These are phyloP conservation scores for Beauveria bassiana DNA, from an alignment of 2,329 filamentous ascomycete species.

Conservation along the genomic window DNA sequence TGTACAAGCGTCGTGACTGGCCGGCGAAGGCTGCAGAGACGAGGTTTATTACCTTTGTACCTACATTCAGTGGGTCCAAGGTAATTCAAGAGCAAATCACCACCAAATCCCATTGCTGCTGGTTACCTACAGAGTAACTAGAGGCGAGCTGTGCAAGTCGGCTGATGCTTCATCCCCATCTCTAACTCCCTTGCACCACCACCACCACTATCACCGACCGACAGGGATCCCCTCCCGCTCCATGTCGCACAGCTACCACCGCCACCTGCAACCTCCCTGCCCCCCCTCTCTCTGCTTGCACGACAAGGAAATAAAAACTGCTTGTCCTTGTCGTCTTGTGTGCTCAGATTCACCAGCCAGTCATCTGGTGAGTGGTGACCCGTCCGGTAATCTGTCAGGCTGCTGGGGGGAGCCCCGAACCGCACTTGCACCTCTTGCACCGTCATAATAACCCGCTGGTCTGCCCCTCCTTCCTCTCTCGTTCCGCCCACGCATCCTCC, in stretches of 20 bases:
- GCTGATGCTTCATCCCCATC: no score
- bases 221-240: conserved; percentile 10
- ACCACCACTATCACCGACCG: background rate
- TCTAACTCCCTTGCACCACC: background rate
- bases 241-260: conserved; percentile 3
- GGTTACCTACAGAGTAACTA: no score
- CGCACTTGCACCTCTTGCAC: background rate
- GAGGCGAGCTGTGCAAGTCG: no score
- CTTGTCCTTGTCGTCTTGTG: background rate
- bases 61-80: no score
- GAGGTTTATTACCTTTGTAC: no score
- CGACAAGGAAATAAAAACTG: background rate
- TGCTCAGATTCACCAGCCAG: background rate
- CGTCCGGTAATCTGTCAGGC: no score
- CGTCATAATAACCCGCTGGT: background rate
- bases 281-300: background rate
- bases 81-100: no score
- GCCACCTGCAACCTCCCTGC: background rate
- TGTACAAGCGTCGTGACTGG: no score
- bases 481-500: background rate
- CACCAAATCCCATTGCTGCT: no score
- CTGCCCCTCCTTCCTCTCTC: conserved; percentile 7
- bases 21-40: no score
- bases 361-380: no score
- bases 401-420: no score